Evolutionary conservation across 2,329 filamentous ascomycete genomes (phyloP).

Genomic region (Penicillium sp.): DNA sequence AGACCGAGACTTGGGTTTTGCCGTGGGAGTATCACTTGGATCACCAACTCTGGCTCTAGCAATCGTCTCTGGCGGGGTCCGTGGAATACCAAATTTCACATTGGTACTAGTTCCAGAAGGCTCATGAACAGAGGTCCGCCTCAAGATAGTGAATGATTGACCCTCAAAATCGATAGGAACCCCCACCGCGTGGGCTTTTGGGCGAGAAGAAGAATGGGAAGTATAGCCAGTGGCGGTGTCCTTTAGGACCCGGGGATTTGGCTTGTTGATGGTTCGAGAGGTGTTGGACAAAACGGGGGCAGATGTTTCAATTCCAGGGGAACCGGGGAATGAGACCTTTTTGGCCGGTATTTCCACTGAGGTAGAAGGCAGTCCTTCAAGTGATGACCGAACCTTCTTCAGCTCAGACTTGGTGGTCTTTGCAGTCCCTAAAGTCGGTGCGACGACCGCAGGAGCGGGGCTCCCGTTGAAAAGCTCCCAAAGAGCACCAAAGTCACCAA

Average conservation of each 20-base stretch:
- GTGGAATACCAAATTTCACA: not conserved
- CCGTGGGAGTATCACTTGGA: constrained; percentile 2
- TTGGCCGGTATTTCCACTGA: constrained; percentile 22
- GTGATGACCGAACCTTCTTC: not conserved
- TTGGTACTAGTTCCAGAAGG: not conserved
- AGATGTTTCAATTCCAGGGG: not conserved
- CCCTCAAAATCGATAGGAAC: not conserved
- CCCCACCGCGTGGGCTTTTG: not conserved
- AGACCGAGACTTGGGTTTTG: constrained; percentile 6
- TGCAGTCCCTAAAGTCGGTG: not conserved
- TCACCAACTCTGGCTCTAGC: not conserved
- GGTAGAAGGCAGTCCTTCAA: constrained; percentile 11
- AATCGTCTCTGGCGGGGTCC: not conserved
- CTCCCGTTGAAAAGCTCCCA: constrained; percentile 42
- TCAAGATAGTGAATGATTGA: constrained; percentile 12
- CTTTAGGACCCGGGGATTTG: not conserved
- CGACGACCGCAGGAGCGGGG: constrained; percentile 11
- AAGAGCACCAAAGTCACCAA: constrained; percentile 47
- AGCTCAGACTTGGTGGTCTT: not conserved
- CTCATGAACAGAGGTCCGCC: not conserved
- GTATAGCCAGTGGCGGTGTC: not conserved
- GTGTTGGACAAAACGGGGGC: constrained; percentile 6
- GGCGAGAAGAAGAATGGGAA: not conserved
- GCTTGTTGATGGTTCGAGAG: constrained; percentile 1
- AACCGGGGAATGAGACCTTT: not conserved